Conservation (phyloP, 768 basidiomycete species). For the Pisolithus orientalis region DNA sequence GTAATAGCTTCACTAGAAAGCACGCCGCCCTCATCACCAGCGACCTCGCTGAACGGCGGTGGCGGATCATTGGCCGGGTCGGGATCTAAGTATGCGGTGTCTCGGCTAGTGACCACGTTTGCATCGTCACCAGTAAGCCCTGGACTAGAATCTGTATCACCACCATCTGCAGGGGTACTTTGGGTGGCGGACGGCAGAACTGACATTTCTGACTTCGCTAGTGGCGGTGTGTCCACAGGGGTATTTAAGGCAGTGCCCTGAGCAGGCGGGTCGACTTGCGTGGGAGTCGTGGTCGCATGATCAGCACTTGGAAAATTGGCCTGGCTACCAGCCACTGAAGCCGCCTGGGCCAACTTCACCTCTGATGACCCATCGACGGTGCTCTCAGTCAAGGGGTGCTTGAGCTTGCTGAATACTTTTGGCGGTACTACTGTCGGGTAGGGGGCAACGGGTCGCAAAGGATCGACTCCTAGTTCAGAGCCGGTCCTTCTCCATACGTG, state of each 20-base stretch:
- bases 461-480: slow-evolving; percentile 20
- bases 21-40: slow-evolving; percentile 1
- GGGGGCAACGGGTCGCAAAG: slow-evolving; percentile 4
- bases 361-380: slow-evolving; percentile 5
- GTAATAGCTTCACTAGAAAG: slow-evolving; percentile 11
- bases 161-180: neutral
- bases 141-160: slow-evolving; percentile 9
- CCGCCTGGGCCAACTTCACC: neutral
- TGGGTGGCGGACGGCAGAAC: neutral
- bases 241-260: slow-evolving; percentile 8
- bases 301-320: slow-evolving; percentile 9
- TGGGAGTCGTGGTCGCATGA: slow-evolving; percentile 12
- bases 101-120: neutral
- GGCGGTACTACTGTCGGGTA: neutral
- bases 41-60: slow-evolving; percentile 22
- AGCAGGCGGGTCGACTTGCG: slow-evolving; percentile 18
- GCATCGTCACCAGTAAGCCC: neutral
- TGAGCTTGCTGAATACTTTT: slow-evolving; percentile 3
- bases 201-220: neutral
- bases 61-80: slow-evolving; percentile 15
- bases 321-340: slow-evolving; percentile 1
- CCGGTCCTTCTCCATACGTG: slow-evolving; percentile 12
- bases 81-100: slow-evolving; percentile 2
- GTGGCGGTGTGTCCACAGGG: slow-evolving; percentile 2
- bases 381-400: neutral